Evolutionary conservation across 2,329 filamentous ascomycete genomes (phyloP).

Genomic region (Elsinoe ampelina): DNA sequence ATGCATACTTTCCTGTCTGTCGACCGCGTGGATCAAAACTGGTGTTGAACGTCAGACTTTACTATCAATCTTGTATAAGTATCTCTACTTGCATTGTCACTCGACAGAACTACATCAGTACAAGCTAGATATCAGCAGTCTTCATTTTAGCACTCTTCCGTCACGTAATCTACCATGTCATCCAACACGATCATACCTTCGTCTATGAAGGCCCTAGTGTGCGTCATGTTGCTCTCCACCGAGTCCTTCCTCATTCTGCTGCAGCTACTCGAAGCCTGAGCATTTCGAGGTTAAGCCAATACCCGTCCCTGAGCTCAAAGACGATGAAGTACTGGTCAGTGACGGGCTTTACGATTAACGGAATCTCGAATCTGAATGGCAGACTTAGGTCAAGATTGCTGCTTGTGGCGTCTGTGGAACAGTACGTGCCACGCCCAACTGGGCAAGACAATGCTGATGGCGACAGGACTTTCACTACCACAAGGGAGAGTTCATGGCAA

Average conservation of each 20-base stretch:
- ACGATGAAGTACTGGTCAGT: conserved; percentile 8
- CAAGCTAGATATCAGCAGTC: too few species aligned
- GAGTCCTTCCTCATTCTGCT: background rate
- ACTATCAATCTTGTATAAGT: too few species aligned
- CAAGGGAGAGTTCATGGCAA: conserved; percentile 54
- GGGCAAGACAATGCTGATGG: background rate
- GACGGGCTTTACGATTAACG: background rate
- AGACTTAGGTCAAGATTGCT: conserved; percentile 11
- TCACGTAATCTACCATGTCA: background rate
- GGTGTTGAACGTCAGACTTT: too few species aligned
- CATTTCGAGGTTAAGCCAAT: conserved; percentile 6
- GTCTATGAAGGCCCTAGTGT: background rate
- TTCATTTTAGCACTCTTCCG: too few species aligned
- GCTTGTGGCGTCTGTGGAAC: conserved; percentile 15
- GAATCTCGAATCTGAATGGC: background rate
- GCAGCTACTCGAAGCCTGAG: conserved; percentile 6
- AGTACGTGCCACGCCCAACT: background rate
- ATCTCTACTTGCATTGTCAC: too few species aligned
- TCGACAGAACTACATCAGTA: too few species aligned
- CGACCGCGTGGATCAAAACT: too few species aligned
- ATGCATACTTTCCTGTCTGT: too few species aligned
- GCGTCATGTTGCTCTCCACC: background rate
- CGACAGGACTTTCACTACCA: conserved; percentile 46
- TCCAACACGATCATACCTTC: background rate
- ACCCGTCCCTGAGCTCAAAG: background rate